These are phyloP conservation scores for Lactifluus subvellereus DNA, from an alignment of 768 basidiomycete genomes.

Conservation along the genomic window DNA sequence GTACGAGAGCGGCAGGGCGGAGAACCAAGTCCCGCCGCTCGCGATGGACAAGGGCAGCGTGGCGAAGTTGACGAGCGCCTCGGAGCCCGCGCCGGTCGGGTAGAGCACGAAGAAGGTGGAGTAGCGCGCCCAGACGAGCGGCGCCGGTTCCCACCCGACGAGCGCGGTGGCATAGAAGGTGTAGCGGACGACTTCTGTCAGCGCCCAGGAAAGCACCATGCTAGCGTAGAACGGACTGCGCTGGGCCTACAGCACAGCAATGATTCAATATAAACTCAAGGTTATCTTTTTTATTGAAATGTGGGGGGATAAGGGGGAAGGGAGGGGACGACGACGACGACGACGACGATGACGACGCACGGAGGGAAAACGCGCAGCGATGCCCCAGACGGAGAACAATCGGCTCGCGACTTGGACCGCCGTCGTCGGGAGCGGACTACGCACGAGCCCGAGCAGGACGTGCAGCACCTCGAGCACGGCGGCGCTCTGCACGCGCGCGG, in stretches of 20 bases:
- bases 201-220: constrained; percentile 91
- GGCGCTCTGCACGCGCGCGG: constrained; percentile 73
- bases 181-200: constrained; percentile 90
- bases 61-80: constrained; percentile 76
- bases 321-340: constrained; percentile 25
- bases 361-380: constrained; percentile 56
- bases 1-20: constrained; percentile 30
- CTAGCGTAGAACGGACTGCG: constrained; percentile 75
- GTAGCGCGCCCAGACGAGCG: constrained; percentile 74
- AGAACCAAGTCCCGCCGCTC: constrained; percentile 24
- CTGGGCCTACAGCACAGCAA: constrained; percentile 48
- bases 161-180: constrained; percentile 74
- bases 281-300: too few species aligned
- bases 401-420: constrained; percentile 74
- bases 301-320: too few species aligned
- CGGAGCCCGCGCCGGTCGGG: constrained; percentile 85
- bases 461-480: constrained; percentile 85
- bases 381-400: constrained; percentile 81
- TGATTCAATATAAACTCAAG: too few species aligned
- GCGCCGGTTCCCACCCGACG: constrained; percentile 42
- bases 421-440: constrained; percentile 70
- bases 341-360: constrained; percentile 42
- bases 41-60: constrained; percentile 53
- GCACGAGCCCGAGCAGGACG: constrained; percentile 70
- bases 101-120: constrained; percentile 93